Percentiles rank a stretch among this genome's conserved stretches.
Conservation (phyloP, 2,329 filamentous ascomycete species). For the Lasiodiplodia theobromae region DNA sequence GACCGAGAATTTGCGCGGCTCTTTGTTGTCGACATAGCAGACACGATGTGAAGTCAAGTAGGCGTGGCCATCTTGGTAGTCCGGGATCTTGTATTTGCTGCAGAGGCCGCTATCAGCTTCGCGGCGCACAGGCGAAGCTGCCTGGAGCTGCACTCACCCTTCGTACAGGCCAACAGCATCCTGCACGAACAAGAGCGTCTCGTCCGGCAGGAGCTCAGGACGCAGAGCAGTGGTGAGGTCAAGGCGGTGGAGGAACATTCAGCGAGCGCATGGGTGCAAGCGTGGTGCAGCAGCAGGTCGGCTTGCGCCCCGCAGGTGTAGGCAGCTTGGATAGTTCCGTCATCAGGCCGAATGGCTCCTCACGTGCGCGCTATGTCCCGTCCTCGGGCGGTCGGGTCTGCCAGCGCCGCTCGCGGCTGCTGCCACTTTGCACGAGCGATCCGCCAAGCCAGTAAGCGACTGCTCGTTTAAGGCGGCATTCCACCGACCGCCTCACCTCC, state of each 20-base stretch:
- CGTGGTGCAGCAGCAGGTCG: conserved; percentile 15
- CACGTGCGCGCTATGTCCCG: conserved; percentile 4
- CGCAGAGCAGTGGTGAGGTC: conserved; percentile 96
- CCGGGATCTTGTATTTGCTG: conserved; percentile 93
- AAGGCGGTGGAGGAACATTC: conserved; percentile 96
- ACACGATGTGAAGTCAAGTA: conserved; percentile 95
- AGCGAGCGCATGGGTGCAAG: conserved; percentile 60
- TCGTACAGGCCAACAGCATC: conserved; percentile 97
- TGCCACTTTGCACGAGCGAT: conserved; percentile 7
- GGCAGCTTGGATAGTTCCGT: conserved; percentile 19
- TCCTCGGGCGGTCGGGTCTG: background rate
- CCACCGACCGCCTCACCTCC: conserved; percentile 24
- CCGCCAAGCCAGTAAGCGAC: conserved; percentile 24
- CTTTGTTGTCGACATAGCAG: conserved; percentile 90
- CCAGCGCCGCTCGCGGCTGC: background rate
- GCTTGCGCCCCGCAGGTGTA: conserved; percentile 16
- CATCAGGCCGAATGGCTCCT: conserved; percentile 20
- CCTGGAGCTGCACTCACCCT: conserved; percentile 68
- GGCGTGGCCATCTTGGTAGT: conserved; percentile 93
- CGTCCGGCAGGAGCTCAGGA: conserved; percentile 89
- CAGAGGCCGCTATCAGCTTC: conserved; percentile 30
- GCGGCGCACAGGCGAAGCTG: conserved; percentile 11
- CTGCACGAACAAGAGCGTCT: conserved; percentile 94
- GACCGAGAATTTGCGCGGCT: conserved; percentile 84
- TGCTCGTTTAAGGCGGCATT: conserved; percentile 26